Evolutionary conservation across 176 grass and related monocot genomes (phyloP), one percentile per base, ranked within the genome.

Genomic region (Carex littledalei): DNA sequence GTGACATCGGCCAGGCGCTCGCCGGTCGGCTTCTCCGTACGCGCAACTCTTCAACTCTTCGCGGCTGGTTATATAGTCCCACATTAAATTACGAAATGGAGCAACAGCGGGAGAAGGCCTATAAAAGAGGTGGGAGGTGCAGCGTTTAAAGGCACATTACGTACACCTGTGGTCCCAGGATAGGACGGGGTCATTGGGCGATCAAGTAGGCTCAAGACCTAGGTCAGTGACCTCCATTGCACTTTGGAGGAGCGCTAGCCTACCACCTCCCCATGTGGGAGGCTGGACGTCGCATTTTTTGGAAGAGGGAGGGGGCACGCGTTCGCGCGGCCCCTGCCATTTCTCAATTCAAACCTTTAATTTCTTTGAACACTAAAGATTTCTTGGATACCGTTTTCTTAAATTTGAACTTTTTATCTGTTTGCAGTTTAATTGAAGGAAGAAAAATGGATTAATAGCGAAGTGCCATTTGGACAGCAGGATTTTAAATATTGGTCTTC

Each of bases 251-350:
- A n/a, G 84, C 5, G 75, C 78, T 83, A 20, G 67, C 20, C 0
- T 86, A 89, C 85, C 85, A 87, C 85, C 90, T 92, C 81, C 90
- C 15, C 29, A 73, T 87, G 68, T 14, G 67, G 86, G 81, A 88
- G 88, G 88, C 34, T 86, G 88, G 86, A 80, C 34, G 87, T 94
- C 82, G 50, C 55, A 87, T 91, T 91, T 94, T 94, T 69, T 89
- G 71, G 0, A 10, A 59, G 82, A 81, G 64, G 85, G 82, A 81
- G 64, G 85, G 87, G 83, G 52, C 89, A 89, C 52, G 87, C 79
- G 82, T 94, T 65, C 66, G 87, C 65, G 85, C 85, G 85, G 85
- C 86, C 74, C 88, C 67, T 82, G 16, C 60, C 18, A 91, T 52
- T 54, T 5, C 6, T 32, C n/a, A 26, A 26, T 63, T 60, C 57